Conservation (phyloP, 257 asterid species). For the Echium plantagineum region DNA sequence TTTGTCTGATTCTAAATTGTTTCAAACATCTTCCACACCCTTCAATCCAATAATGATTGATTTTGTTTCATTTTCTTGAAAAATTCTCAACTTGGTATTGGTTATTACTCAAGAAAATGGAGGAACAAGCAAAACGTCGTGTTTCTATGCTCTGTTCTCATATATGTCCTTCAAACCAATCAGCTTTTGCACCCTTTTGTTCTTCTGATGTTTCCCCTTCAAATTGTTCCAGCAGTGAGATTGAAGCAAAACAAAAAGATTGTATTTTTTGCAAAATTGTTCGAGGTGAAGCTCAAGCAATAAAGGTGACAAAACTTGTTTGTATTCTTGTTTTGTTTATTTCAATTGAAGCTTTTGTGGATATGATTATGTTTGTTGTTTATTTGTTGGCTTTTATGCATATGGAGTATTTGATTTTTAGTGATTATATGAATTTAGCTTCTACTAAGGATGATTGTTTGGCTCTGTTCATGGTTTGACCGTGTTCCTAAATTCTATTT, state of each 20-base stretch:
- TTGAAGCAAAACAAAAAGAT: conserved; percentile 14
- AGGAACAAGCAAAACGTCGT: conserved; percentile 62
- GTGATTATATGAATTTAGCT: not conserved
- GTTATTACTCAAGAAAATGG: conserved; percentile 20
- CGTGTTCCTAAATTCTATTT: not conserved
- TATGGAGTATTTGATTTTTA: too few species aligned
- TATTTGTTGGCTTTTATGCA: too few species aligned
- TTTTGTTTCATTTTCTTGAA: not conserved
- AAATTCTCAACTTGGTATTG: too few species aligned
- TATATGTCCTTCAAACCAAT: conserved; percentile 24
- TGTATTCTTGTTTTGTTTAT: not conserved
- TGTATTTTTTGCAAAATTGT: conserved; percentile 80
- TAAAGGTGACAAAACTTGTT: conserved; percentile 32
- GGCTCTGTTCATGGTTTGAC: not conserved
- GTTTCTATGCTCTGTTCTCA: conserved; percentile 56
- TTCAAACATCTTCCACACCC: too few species aligned
- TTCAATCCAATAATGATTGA: too few species aligned
- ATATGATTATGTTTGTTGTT: too few species aligned
- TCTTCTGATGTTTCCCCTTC: conserved; percentile 19
- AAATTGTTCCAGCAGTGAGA: conserved; percentile 25
- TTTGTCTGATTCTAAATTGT: not conserved
- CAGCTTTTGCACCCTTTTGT: conserved; percentile 11
- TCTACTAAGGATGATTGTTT: not conserved
- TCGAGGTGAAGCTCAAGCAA: conserved; percentile 56
- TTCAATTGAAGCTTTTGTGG: too few species aligned